Evolutionary conservation across 192 early-diverging fungal species (phyloP).

Genomic region (Cladochytrium replicatum): DNA sequence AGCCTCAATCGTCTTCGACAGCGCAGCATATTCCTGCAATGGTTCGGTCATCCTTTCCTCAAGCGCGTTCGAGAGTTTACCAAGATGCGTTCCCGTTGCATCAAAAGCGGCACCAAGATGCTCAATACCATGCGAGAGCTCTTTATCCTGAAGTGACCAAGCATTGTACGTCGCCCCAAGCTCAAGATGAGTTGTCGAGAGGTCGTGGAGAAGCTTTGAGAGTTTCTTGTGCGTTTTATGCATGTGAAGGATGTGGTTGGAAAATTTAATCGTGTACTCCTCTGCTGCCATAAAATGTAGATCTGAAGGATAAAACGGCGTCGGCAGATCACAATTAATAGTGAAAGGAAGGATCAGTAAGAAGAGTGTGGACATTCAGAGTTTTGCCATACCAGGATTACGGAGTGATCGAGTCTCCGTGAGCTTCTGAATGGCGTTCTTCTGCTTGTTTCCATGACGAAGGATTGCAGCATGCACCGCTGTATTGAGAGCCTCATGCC

Average conservation of each 20-base stretch:
- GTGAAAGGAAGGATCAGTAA: not conserved
- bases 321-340: not conserved
- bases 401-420: not conserved
- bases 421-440: not conserved
- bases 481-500: conserved; percentile 20
- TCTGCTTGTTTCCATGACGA: not conserved
- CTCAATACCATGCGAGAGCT: conserved; percentile 79
- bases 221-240: conserved; percentile 68
- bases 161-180: conserved; percentile 89
- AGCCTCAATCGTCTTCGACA: conserved; percentile 74
- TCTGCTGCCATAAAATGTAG: conserved; percentile 82
- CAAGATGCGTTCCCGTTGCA: conserved; percentile 64
- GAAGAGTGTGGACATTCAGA: not conserved
- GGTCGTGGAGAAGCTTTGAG: conserved; percentile 49
- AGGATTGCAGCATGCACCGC: not conserved
- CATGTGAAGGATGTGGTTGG: conserved; percentile 67
- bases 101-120: conserved; percentile 88
- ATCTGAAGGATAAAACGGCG: conserved; percentile 42
- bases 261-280: conserved; percentile 81
- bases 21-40: conserved; percentile 83
- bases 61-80: conserved; percentile 52
- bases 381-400: not conserved
- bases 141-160: conserved; percentile 79
- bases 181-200: conserved; percentile 70
- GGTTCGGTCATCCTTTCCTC: conserved; percentile 76